These are phyloP conservation scores for Boletus sp. DNA, from an alignment of 1,284 basidiomycete genomes.

Conservation along the genomic window DNA sequence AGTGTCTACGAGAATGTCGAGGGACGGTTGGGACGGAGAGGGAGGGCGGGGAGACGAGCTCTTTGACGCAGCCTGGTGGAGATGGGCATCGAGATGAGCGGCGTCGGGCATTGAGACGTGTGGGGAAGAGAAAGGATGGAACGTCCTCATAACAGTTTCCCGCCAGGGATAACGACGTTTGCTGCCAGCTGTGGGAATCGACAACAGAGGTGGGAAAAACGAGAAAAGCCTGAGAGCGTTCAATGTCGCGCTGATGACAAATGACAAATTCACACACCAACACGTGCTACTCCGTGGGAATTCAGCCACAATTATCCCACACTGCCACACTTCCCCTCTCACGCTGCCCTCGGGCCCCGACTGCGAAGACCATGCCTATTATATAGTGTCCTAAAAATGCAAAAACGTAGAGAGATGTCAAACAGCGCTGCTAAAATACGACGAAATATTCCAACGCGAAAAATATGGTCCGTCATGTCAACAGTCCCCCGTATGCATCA, in stretches of 20 bases:
- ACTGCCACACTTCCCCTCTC: constrained; percentile 11
- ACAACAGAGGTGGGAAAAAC: constrained; percentile 38
- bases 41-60: constrained; percentile 37
- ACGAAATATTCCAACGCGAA: constrained; percentile 19
- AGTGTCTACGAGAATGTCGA: constrained; percentile 42
- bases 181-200: constrained; percentile 39
- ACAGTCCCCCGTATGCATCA: constrained; percentile 21
- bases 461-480: constrained; percentile 22
- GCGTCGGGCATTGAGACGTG: constrained; percentile 44
- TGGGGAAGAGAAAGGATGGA: constrained; percentile 41
- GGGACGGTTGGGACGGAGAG: constrained; percentile 37
- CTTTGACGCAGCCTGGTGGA: constrained; percentile 34
- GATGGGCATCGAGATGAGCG: constrained; percentile 35
- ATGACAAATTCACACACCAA: constrained; percentile 14
- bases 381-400: constrained; percentile 18
- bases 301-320: constrained; percentile 20
- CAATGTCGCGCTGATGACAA: constrained; percentile 14
- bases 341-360: not conserved
- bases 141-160: constrained; percentile 40
- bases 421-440: constrained; percentile 14
- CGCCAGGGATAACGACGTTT: constrained; percentile 38
- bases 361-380: constrained; percentile 13
- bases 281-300: constrained; percentile 33
- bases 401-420: not conserved
- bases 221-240: constrained; percentile 32